Conservation (phyloP, 768 basidiomycete genomes). For the Leucocoprinus leucothites region DNA sequence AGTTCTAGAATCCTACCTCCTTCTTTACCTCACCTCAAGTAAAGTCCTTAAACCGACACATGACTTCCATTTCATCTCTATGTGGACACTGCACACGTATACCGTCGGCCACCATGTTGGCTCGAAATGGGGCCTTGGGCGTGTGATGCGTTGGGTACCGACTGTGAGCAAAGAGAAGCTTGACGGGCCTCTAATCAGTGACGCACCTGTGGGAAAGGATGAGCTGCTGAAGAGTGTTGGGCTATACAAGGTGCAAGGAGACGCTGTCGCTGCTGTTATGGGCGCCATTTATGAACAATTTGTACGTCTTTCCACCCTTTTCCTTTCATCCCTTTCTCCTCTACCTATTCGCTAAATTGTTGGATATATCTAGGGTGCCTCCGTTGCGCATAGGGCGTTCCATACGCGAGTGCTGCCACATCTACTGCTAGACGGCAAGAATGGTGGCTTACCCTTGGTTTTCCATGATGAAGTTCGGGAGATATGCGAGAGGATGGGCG, state of each 20-base stretch:
- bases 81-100: constrained; percentile 64
- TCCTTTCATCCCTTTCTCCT: background rate
- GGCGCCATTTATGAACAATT: constrained; percentile 81
- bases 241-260: constrained; percentile 75
- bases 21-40: constrained; percentile 65
- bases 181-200: constrained; percentile 11
- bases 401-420: constrained; percentile 47
- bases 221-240: constrained; percentile 54
- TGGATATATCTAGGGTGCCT: constrained; percentile 34
- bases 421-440: constrained; percentile 25
- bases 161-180: constrained; percentile 40
- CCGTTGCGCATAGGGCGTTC: constrained; percentile 46
- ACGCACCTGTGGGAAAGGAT: constrained; percentile 20
- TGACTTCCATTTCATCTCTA: constrained; percentile 56
- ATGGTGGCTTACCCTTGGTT: constrained; percentile 39
- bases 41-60: constrained; percentile 42
- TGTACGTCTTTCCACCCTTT: constrained; percentile 39
- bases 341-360: too few relatives aligned
- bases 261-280: constrained; percentile 70
- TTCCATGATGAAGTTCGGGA: constrained; percentile 48
- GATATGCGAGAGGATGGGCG: constrained; percentile 49
- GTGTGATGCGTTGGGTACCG: constrained; percentile 74
- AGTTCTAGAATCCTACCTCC: constrained; percentile 71
- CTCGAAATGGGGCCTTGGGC: constrained; percentile 70
- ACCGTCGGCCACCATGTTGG: constrained; percentile 73